phyloP scores from a whole-genome alignment of 495 filamentous ascomycete genomes.

The Neurospora sp. region DNA sequence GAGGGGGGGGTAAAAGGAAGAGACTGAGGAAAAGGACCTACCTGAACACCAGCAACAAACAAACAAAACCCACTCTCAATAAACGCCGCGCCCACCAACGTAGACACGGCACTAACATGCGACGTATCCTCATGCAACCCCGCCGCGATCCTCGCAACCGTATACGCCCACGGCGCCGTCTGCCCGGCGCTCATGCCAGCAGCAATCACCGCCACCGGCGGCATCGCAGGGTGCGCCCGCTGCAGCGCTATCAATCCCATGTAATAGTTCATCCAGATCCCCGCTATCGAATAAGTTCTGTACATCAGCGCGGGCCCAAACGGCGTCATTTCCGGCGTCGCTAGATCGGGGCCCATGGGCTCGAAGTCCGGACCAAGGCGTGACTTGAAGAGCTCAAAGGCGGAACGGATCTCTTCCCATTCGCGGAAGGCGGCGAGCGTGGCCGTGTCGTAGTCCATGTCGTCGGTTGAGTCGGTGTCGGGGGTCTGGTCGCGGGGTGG shows the following conservation, averaged over 20 bases:
- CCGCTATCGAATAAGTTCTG: slow-evolving; percentile 74
- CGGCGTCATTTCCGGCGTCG: slow-evolving; percentile 47
- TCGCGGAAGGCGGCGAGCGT: slow-evolving; percentile 64
- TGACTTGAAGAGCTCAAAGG: slow-evolving; percentile 54
- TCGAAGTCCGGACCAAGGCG: slow-evolving; percentile 68
- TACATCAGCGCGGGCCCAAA: slow-evolving; percentile 80
- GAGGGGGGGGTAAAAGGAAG: no score
- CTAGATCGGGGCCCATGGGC: slow-evolving; percentile 64
- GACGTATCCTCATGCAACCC: slow-evolving; percentile 62
- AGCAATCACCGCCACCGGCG: slow-evolving; percentile 79
- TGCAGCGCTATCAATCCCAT: slow-evolving; percentile 69
- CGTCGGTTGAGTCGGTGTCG: slow-evolving; percentile 20
- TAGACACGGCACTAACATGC: slow-evolving; percentile 53
- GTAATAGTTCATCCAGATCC: slow-evolving; percentile 77
- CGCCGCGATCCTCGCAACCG: slow-evolving; percentile 71
- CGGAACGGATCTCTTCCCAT: slow-evolving; percentile 65
- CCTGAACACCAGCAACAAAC: slow-evolving; percentile 75
- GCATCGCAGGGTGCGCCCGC: slow-evolving; percentile 79
- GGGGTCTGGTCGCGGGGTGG: slow-evolving; percentile 29
- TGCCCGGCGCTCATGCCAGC: slow-evolving; percentile 59
- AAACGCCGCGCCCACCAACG: slow-evolving; percentile 69
- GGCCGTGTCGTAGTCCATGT: slow-evolving; percentile 46
- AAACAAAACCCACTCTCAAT: slow-evolving; percentile 70
- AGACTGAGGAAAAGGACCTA: slow-evolving; percentile 8
- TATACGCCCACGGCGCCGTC: slow-evolving; percentile 59